phyloP scores from a whole-genome alignment of 306 rosid genomes.

The Gastrolobium bilobum region DNA sequence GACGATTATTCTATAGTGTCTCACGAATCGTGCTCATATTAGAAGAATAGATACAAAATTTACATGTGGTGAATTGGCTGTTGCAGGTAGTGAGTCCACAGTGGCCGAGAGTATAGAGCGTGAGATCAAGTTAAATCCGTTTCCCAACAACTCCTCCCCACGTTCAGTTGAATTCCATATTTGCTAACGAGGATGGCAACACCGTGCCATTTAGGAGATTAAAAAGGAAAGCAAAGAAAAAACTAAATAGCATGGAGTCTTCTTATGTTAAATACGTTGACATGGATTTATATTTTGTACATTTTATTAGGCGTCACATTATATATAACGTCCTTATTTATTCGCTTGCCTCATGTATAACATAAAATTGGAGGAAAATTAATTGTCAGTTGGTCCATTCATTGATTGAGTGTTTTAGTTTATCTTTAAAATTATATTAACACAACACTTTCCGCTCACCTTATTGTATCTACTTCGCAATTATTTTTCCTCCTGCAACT shows the following conservation, averaged over 20 bases:
- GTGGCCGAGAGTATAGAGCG: slow-evolving; percentile 79
- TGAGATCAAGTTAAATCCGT: not conserved
- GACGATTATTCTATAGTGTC: not conserved
- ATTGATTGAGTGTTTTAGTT: not conserved
- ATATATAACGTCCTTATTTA: slow-evolving; percentile 10
- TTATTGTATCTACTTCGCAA: not conserved
- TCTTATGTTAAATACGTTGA: not conserved
- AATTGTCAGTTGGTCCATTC: not conserved
- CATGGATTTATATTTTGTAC: slow-evolving; percentile 9
- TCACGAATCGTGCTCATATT: not conserved
- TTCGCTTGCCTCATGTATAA: not conserved
- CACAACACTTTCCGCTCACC: not conserved
- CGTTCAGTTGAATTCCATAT: slow-evolving; percentile 14
- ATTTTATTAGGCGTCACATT: not conserved
- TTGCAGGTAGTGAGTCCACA: slow-evolving; percentile 97
- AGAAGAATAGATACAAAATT: not conserved
- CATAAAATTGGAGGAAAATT: not conserved
- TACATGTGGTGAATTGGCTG: slow-evolving; percentile 9
- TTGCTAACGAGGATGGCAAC: not conserved
- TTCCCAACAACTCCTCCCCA: slow-evolving; percentile 15
- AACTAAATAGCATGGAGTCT: not conserved
- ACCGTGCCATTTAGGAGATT: not conserved
- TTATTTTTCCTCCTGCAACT: slow-evolving; percentile 12
- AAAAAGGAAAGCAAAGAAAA: slow-evolving; percentile 24
- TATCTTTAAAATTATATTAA: not conserved